phyloP scores from a whole-genome alignment of 352 stramenopile genomes.

The Globisporangium carolinianum region DNA sequence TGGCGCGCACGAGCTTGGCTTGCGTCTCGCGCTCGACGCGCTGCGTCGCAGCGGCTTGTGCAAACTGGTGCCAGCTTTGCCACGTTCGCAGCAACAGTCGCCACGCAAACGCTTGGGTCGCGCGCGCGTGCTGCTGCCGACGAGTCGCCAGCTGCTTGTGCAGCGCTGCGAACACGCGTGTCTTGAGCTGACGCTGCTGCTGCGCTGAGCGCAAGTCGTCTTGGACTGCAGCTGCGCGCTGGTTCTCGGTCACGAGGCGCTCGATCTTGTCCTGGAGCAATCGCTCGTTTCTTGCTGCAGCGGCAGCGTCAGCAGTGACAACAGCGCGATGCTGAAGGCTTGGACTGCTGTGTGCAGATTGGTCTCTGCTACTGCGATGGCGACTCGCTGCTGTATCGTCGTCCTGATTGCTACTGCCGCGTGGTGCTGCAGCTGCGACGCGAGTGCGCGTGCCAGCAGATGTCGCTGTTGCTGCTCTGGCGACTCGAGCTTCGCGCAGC shows the following conservation, averaged over 20 bases:
- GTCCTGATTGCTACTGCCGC: conserved; percentile 19
- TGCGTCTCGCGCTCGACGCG: conserved; percentile 12
- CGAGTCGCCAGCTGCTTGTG: not conserved
- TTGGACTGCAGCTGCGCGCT: conserved; percentile 2
- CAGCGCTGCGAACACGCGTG: not conserved
- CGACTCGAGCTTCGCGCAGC: conserved; percentile 17
- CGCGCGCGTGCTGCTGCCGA: not conserved
- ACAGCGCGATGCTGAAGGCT: not conserved
- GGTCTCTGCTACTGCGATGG: no score
- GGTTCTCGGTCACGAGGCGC: conserved; percentile 19
- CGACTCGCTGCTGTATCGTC: not conserved
- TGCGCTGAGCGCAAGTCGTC: not conserved
- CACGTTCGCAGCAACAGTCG: conserved; percentile 16
- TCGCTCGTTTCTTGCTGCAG: conserved; percentile 16
- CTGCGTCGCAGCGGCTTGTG: not conserved
- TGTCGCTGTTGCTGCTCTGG: conserved; percentile 4
- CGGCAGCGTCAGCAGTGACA: not conserved
- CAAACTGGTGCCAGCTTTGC: conserved; percentile 12
- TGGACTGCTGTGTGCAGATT: not conserved
- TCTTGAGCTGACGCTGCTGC: not conserved
- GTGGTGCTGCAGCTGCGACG: conserved; percentile 1
- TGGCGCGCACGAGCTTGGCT: conserved; percentile 14
- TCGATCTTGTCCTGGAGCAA: conserved; percentile 25
- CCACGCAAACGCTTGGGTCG: conserved; percentile 14
- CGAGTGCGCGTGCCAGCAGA: not conserved